Conservation (phyloP, 306 rosid species). For the Vigna angularis region DNA sequence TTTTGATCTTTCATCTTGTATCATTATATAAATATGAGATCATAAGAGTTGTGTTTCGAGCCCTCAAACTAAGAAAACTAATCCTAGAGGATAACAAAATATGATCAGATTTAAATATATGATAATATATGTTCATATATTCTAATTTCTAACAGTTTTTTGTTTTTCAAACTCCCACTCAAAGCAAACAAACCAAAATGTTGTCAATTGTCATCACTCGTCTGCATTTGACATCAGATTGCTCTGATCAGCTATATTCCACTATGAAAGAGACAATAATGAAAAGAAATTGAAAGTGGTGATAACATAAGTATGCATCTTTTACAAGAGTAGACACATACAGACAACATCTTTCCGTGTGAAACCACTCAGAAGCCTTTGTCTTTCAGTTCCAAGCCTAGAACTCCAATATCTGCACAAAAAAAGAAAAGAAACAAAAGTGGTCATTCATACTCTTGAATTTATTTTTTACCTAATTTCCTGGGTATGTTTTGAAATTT, state of each 20-base stretch:
- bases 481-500: background rate
- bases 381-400: slow-evolving; percentile 93
- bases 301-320: slow-evolving; percentile 23
- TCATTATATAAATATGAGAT: no score
- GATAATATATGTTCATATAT: background rate
- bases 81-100: background rate
- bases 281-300: slow-evolving; percentile 31
- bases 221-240: slow-evolving; percentile 30
- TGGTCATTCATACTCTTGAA: slow-evolving; percentile 16
- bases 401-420: slow-evolving; percentile 91
- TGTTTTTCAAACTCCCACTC: background rate
- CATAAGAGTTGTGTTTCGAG: no score
- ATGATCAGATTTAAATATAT: background rate
- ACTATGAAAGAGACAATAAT: slow-evolving; percentile 1
- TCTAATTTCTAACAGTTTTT: background rate
- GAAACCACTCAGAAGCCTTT: slow-evolving; percentile 78
- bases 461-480: slow-evolving; percentile 17
- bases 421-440: slow-evolving; percentile 32
- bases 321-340: slow-evolving; percentile 53
- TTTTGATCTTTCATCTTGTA: no score
- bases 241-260: slow-evolving; percentile 39
- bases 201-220: slow-evolving; percentile 25
- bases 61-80: background rate
- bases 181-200: slow-evolving; percentile 27
- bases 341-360: slow-evolving; percentile 77